Percentiles rank a stretch among this genome's conserved stretches.
Evolutionary conservation across 192 early-diverging fungal species (phyloP).

Genomic region (Podila verticillata): DNA sequence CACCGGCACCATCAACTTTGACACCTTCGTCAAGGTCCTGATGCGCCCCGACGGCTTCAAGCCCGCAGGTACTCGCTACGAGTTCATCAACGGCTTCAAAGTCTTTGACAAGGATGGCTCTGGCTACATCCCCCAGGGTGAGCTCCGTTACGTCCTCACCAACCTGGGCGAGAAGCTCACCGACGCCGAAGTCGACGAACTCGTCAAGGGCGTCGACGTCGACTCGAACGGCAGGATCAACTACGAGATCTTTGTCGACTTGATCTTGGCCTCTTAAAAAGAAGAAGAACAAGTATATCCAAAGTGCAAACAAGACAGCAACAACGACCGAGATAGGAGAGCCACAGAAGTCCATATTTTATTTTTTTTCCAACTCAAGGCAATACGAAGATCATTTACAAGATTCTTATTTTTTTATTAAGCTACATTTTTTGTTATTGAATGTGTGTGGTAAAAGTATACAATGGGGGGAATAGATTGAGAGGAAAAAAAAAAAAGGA

Average conservation of each 20-base stretch:
- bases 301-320: no score
- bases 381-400: background rate
- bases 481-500: background rate
- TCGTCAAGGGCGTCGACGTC: conserved; percentile 73
- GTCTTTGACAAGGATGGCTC: conserved; percentile 85
- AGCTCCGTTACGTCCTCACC: conserved; percentile 85
- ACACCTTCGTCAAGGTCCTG: conserved; percentile 72
- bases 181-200: conserved; percentile 78
- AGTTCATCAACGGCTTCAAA: conserved; percentile 86
- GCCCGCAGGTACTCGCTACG: conserved; percentile 73
- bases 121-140: conserved; percentile 77
- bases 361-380: no score
- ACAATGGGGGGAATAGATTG: no score
- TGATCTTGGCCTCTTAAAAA: background rate
- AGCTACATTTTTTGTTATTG: background rate
- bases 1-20: conserved; percentile 59
- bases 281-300: background rate
- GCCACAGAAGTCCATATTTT: no score
- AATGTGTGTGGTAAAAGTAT: no score
- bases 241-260: conserved; percentile 64
- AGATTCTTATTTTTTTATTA: background rate
- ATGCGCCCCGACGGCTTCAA: conserved; percentile 77
- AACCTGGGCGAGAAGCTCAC: conserved; percentile 81
- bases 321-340: no score
- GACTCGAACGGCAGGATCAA: conserved; percentile 85